Evolutionary conservation across 1,139 yeast species (phyloP), one percentile per base, ranked within the genome.

Genomic region (Saccharomyces hybrid): DNA sequence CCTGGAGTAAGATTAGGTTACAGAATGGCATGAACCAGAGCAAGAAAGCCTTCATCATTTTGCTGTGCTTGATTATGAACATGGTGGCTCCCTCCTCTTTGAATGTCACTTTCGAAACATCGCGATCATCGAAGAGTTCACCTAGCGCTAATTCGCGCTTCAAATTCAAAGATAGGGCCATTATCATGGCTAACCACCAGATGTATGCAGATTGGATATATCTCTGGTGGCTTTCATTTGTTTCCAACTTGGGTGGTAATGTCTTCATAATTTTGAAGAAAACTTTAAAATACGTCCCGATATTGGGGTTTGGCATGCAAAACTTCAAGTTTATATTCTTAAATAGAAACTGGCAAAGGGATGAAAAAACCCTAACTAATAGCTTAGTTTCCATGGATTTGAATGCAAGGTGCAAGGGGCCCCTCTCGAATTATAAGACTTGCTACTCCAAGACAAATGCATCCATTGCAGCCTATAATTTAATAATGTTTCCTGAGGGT

Each of bases 171-270:
- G 14, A 31, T 31, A 47, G 12, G 16, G 28, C 49, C 14, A 47
- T 47, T 14, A 47, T 47, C 16, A 26, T 47, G 14, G 19, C 95
- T 16, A 91, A 91, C 68, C 98, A 91, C 70, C 97, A 90, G 71
- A 83, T 90, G 27, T 90, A 91, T 68, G 83, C 93, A 5, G 98
- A 91, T 69, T 91, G 98, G 98, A 78, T 87, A 26, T 88, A 81
- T 64, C 66, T 89, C 54, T 91, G 98, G 98, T 91, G 87, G 81
- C 64, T 88, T 31, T 75, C 88, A 1, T 86, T 87, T 67, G 77
- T 89, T 2, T 80, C 88, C 7, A 71, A 77, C 28, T 71, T 84
- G 53, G 79, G 83, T 9, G 86, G 87, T n/a, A 79, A 81, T 56
- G 73, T 84, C 19, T 80, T 82, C 54, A 86, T 86, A 62, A 81